Conservation (phyloP, 2,329 filamentous ascomycete genomes). For the Calycina marina region DNA sequence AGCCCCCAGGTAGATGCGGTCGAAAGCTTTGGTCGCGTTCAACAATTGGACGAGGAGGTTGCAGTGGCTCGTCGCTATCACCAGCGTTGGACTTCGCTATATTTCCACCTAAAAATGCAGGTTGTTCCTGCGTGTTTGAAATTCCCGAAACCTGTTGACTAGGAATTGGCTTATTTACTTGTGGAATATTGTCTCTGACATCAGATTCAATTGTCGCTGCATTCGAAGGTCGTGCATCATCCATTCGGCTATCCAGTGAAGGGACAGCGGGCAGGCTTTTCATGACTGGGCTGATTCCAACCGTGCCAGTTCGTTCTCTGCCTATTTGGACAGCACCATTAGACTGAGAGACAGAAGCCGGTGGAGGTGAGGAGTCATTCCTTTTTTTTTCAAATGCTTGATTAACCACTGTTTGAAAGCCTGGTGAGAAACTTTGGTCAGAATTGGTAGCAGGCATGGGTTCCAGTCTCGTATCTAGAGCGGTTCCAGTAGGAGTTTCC, state of each 20-base stretch:
- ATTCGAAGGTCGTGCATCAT: no score
- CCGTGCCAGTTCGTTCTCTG: conserved; percentile 39
- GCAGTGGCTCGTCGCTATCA: conserved; percentile 5
- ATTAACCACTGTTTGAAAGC: conserved; percentile 45
- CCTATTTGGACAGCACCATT: conserved; percentile 37
- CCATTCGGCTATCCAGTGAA: no score
- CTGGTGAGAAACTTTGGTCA: no score
- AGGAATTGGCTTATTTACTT: no score
- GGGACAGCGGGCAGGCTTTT: conserved; percentile 36
- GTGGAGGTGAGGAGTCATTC: conserved; percentile 35
- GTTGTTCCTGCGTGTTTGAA: no score
- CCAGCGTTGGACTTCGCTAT: conserved; percentile 28
- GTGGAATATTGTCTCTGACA: no score
- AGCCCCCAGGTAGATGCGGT: conserved; percentile 19
- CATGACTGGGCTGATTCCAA: conserved; percentile 48
- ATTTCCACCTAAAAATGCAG: no score
- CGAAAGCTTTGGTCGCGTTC: conserved; percentile 19
- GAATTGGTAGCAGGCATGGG: no score
- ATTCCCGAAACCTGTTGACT: no score
- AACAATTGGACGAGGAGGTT: conserved; percentile 9
- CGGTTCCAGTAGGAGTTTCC: conserved; percentile 1
- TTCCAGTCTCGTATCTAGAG: no score
- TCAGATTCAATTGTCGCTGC: no score
- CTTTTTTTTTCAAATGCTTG: conserved; percentile 48
- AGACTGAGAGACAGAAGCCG: conserved; percentile 33